Base-by-base conservation (phyloP, 345 rosid genomes). In the Aquilaria sinensis region DNA sequence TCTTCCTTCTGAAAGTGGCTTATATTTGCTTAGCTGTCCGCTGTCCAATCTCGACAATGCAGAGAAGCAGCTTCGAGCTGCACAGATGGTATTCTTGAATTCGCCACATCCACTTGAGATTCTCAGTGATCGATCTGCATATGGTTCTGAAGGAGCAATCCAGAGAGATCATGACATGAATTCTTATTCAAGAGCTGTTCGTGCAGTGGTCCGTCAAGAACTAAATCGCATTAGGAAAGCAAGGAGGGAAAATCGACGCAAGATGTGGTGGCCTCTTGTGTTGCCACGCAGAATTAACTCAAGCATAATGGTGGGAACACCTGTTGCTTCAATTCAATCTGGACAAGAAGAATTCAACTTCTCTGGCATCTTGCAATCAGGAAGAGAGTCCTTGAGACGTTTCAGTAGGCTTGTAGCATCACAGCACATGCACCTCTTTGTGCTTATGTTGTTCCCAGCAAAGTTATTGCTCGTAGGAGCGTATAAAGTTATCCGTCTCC, bases 31-130 rank as follows among this genome's bases (percentile, higher is more conserved):
- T 57, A 72, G 64, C 12, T 67, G 79, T 31, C 74, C 79, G 29
- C 52, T 70, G 15, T 66, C 81, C 9, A 89, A 80, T n/a, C 50
- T 16, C 0, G 47, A 47, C 15, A 77, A 78, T 47, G 82, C 80
- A n/a, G 88, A 90, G 72, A 83, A 85, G 70, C 70, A 78, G 54
- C 72, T 90, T 52, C 75, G 51, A 48, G 79, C 89, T 0, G 96
- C 97, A 0, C 78, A 78, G 53, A 71, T 72, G 31, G 71, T 81
- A 47, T 90, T 87, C 80, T 72, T 90, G 56, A 85, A 88, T 69
- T 80, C 96, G 2, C 97, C 97, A 6, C 97, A 90, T 69, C 97
- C 97, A 10, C 89, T 88, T 0, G 97, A 90, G 66, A 88, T 88
- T 70, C 77, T 90, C 6, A 76, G 92, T 11, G 97, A 90, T 54